Evolutionary conservation across 2,329 filamentous ascomycete species (phyloP).

Genomic region (Fusarium compactum): DNA sequence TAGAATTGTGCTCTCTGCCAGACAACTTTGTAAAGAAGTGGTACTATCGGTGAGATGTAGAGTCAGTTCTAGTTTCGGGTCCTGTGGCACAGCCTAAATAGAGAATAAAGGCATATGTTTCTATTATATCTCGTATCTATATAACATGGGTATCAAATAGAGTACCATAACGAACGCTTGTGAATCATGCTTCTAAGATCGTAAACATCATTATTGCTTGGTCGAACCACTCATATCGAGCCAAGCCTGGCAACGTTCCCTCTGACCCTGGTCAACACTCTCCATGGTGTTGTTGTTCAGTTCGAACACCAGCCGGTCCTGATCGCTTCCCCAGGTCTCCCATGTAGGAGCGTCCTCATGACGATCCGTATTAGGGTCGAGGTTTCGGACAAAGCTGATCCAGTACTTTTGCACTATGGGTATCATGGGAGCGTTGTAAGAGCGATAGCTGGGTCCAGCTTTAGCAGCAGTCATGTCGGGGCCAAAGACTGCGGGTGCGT

Average conservation of each 20-base stretch:
- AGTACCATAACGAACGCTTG: background rate
- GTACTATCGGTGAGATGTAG: conserved; percentile 1
- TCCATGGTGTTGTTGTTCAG: conserved; percentile 56
- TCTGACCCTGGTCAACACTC: conserved; percentile 50
- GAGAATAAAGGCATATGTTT: background rate
- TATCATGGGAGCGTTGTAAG: conserved; percentile 60
- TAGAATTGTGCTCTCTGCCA: conserved; percentile 11
- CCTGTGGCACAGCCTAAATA: background rate
- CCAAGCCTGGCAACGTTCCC: conserved; percentile 58
- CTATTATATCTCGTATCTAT: conserved; percentile 5
- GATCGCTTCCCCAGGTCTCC: conserved; percentile 54
- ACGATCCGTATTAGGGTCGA: conserved; percentile 59
- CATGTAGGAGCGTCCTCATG: conserved; percentile 55
- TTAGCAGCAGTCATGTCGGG: conserved; percentile 49
- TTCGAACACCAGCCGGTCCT: conserved; percentile 55
- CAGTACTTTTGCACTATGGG: conserved; percentile 63
- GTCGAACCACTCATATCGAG: conserved; percentile 50
- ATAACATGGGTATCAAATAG: conserved; percentile 35
- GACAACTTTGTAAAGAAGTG: conserved; percentile 20
- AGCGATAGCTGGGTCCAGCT: conserved; percentile 54
- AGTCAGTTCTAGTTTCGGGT: background rate
- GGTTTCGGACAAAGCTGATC: conserved; percentile 60
- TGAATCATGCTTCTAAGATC: conserved; percentile 2
- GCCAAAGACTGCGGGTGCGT: conserved; percentile 63
- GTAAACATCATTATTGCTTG: conserved; percentile 38